Evolutionary conservation across 1,284 basidiomycete species (phyloP), one percentile per base, ranked within the genome.

Genomic region (Cryptococcus jaspeensis): DNA sequence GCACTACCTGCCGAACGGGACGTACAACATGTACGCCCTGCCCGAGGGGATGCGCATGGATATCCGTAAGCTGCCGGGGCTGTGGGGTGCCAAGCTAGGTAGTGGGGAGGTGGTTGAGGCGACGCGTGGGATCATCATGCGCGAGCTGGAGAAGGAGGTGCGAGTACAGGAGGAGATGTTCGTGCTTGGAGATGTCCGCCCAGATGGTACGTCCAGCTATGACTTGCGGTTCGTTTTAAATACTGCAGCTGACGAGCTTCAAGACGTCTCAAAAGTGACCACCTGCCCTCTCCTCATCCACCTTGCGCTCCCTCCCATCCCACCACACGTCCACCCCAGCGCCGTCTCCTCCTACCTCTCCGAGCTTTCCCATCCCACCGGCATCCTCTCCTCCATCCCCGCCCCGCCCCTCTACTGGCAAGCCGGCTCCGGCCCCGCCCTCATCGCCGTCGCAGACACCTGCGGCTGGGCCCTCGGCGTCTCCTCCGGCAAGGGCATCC

Each of bases 401-500:
- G 58, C 60, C 23, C 72, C 69, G 18, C 71, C 71, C 5, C 50
- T 60, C 8, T 72, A 74, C 53, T 74, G 75, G 71, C 62, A 74
- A 15, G 64, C 66, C 8, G 62, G 67, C 4, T 62, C 63, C 5
- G 64, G 69, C 0, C 69, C 91, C 42, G 82, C 83, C 50, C 87
- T 83, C 6, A 76, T 91, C 2, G 69, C 90, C 5, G 67, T 92
- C 49, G 92, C 90, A 69, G 84, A 83, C 66, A 82, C 88, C 65
- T 94, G 91, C 66, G 91, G 88, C 1, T 78, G 91, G 35, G 73
- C 89, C 39, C 84, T 86, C 47, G 85, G 86, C 58, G 70, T 90
- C 4, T 81, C 81, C 23, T 81, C 85, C 32, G 84, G 85, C 0
- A 81, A 84, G 44, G 90, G 90, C 0, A 71, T 92, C 82, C 28